Evolutionary conservation across 495 filamentous ascomycete species (phyloP).

Genomic region (Talaromyces thailandensis): DNA sequence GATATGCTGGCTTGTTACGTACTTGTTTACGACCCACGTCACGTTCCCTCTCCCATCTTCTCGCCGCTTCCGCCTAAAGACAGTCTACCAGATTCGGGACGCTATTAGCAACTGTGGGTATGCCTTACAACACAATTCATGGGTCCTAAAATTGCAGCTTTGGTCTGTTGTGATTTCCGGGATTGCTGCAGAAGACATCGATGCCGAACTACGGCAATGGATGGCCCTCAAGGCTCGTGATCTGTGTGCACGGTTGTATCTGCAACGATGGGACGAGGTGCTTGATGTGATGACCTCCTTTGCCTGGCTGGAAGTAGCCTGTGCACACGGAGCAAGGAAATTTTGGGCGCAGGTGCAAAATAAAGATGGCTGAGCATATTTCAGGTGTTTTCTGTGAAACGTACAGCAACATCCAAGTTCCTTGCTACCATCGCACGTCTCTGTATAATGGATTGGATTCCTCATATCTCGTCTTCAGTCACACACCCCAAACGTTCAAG

Average conservation of each 20-base stretch:
- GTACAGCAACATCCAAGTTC: neutral
- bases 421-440: neutral
- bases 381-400: neutral
- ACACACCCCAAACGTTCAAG: neutral
- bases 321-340: neutral
- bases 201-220: neutral
- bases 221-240: neutral
- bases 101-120: neutral
- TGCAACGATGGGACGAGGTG: neutral
- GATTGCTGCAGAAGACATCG: slow-evolving; percentile 6
- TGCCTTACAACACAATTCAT: neutral
- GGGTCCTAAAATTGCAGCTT: slow-evolving; percentile 1
- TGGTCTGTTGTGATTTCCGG: slow-evolving; percentile 1
- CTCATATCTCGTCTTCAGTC: neutral
- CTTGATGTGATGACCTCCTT: slow-evolving; percentile 1
- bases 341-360: slow-evolving; percentile 1
- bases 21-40: slow-evolving; percentile 3
- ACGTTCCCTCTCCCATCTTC: slow-evolving; percentile 5
- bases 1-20: neutral
- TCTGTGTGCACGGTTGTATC: neutral
- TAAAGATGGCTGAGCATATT: neutral
- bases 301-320: slow-evolving; percentile 6
- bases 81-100: neutral
- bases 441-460: neutral
- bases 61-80: neutral